A percentile compares a stretch with the other conserved stretches of the same genome.
phyloP scores from a whole-genome alignment of 306 rosid species.

The Purshia tridentata region DNA sequence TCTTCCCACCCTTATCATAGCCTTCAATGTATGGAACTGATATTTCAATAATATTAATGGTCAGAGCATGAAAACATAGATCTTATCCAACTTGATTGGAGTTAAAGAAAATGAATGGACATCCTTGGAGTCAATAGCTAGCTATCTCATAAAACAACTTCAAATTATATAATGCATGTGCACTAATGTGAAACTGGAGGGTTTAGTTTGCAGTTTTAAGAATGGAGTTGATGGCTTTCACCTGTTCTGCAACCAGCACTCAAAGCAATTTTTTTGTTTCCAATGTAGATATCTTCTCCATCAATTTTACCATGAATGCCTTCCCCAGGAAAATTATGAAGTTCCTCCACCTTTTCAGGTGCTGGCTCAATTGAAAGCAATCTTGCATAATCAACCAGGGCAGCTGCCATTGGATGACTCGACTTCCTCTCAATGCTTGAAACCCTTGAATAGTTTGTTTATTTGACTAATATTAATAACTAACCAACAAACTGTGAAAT shows the following conservation, averaged over 20 bases:
- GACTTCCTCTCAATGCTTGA: constrained; percentile 94
- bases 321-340: constrained; percentile 84
- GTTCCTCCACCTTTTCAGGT: constrained; percentile 70
- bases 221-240: constrained; percentile 21
- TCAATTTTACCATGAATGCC: constrained; percentile 79
- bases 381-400: constrained; percentile 77
- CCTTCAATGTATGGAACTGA: constrained; percentile 60
- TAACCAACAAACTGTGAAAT: neutral
- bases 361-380: constrained; percentile 63
- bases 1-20: constrained; percentile 52
- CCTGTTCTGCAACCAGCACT: constrained; percentile 72
- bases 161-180: no score
- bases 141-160: no score
- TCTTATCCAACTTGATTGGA: no score
- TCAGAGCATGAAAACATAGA: neutral
- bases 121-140: no score
- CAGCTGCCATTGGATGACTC: constrained; percentile 92
- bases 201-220: no score
- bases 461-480: constrained; percentile 2
- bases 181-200: no score
- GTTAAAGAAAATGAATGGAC: no score
- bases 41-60: constrained; percentile 14
- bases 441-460: constrained; percentile 52
- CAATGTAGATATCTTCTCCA: constrained; percentile 62
- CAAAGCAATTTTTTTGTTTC: constrained; percentile 59